These are phyloP conservation scores for Groenewaldozyma tartarivorans DNA, from an alignment of 805 yeast genomes.

Conservation along the genomic window DNA sequence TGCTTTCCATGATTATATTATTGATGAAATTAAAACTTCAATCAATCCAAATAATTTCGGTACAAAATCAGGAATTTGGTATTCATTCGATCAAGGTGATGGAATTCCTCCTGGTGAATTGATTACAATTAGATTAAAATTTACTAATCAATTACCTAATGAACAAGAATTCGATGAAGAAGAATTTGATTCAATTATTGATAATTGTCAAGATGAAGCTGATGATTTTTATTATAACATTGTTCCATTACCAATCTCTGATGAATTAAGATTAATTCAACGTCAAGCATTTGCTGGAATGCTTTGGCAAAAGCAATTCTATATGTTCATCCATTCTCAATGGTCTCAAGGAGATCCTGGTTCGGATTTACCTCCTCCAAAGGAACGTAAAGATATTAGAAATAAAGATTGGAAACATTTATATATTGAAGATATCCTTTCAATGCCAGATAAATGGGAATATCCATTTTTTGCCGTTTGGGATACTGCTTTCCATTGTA, in stretches of 20 bases:
- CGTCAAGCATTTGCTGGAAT: slow-evolving; percentile 92
- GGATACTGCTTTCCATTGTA: slow-evolving; percentile 94
- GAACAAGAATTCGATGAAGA: slow-evolving; percentile 50
- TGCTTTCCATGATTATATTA: slow-evolving; percentile 79
- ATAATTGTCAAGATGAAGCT: slow-evolving; percentile 73
- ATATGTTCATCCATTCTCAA: slow-evolving; percentile 72
- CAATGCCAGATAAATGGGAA: slow-evolving; percentile 93
- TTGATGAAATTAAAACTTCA: slow-evolving; percentile 47
- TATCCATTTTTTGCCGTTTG: slow-evolving; percentile 94
- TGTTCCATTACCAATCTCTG: slow-evolving; percentile 74
- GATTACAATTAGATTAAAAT: slow-evolving; percentile 73
- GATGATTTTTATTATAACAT: slow-evolving; percentile 88
- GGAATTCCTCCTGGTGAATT: slow-evolving; percentile 82
- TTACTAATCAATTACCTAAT: slow-evolving; percentile 37
- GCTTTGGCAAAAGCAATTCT: slow-evolving; percentile 88
- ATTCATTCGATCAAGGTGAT: slow-evolving; percentile 62
- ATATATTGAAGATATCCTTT: slow-evolving; percentile 77
- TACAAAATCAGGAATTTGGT: slow-evolving; percentile 82
- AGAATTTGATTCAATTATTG: slow-evolving; percentile 59
- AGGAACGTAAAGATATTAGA: slow-evolving; percentile 76
- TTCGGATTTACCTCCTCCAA: slow-evolving; percentile 58
- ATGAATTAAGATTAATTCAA: slow-evolving; percentile 71
- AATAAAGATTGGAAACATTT: slow-evolving; percentile 84
- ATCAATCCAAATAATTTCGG: slow-evolving; percentile 66
- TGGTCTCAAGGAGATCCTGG: slow-evolving; percentile 84